These are phyloP conservation scores for Gossypium ekmanianum DNA, from an alignment of 345 rosid genomes.

Conservation along the genomic window DNA sequence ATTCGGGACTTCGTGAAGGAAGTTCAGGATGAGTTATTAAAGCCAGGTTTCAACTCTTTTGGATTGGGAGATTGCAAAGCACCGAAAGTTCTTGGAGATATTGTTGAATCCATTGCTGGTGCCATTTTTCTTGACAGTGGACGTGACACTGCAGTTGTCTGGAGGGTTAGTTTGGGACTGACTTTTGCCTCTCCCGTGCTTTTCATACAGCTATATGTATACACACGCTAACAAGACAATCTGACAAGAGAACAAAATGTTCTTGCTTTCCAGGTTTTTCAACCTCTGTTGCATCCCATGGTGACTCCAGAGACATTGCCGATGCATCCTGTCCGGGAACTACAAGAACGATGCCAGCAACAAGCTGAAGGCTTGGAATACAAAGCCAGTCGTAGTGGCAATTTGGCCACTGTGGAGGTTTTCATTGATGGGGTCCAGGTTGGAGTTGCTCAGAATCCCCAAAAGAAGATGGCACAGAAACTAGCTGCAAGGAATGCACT, in stretches of 20 bases:
- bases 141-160: slow-evolving; percentile 69
- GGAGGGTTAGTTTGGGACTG: slow-evolving; percentile 64
- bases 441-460: slow-evolving; percentile 91
- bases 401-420: slow-evolving; percentile 92
- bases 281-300: slow-evolving; percentile 93
- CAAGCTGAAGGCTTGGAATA: slow-evolving; percentile 98
- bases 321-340: slow-evolving; percentile 99
- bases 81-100: slow-evolving; percentile 97
- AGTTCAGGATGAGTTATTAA: slow-evolving; percentile 66
- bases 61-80: slow-evolving; percentile 99
- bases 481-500: slow-evolving; percentile 97
- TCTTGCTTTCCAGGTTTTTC: slow-evolving; percentile 57
- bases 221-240: neutral
- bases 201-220: neutral
- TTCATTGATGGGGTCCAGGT: slow-evolving; percentile 85
- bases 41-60: slow-evolving; percentile 95
- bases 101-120: slow-evolving; percentile 94
- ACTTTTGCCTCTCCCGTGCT: neutral
- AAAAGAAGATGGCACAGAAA: slow-evolving; percentile 99
- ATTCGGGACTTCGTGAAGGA: slow-evolving; percentile 92
- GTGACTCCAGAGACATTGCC: slow-evolving; percentile 98
- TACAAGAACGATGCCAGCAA: slow-evolving; percentile 97
- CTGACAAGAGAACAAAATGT: neutral
- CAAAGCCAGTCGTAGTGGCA: slow-evolving; percentile 79
- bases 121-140: slow-evolving; percentile 91